phyloP scores from a whole-genome alignment of 176 grass and related monocot species.

The Luzula sylvatica region DNA sequence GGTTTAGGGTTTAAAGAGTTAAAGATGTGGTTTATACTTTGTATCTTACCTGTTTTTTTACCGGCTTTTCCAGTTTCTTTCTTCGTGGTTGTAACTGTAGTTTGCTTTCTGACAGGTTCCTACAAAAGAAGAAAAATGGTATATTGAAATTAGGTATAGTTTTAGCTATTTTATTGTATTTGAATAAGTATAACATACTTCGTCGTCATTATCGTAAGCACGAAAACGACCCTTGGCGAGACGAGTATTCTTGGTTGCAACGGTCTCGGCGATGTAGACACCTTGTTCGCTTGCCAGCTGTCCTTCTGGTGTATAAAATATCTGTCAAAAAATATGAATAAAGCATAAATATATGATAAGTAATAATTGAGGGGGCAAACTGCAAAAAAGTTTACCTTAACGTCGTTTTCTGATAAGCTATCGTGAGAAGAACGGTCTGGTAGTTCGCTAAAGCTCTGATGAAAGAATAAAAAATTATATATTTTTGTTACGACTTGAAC shows the following conservation, averaged over 20 bases:
- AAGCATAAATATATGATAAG: background rate
- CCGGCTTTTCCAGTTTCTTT: constrained; percentile 56
- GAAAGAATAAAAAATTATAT: constrained; percentile 21
- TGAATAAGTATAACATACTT: constrained; percentile 28
- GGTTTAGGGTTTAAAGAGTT: background rate
- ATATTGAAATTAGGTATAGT: constrained; percentile 10
- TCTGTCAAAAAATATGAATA: constrained; percentile 38
- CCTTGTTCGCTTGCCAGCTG: constrained; percentile 78
- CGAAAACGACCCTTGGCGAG: constrained; percentile 86
- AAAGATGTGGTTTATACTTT: background rate
- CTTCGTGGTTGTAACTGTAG: constrained; percentile 34
- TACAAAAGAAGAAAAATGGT: constrained; percentile 29
- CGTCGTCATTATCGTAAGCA: constrained; percentile 63
- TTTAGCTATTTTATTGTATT: background rate
- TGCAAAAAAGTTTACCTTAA: constrained; percentile 64
- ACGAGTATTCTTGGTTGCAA: constrained; percentile 70
- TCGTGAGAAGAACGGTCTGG: constrained; percentile 62
- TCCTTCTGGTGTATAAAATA: constrained; percentile 85
- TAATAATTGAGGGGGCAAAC: no score
- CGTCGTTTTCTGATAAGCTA: constrained; percentile 56
- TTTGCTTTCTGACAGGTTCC: constrained; percentile 54
- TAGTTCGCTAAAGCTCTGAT: constrained; percentile 72
- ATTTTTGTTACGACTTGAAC: constrained; percentile 7
- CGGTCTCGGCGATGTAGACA: constrained; percentile 76
- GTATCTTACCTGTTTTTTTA: constrained; percentile 57